A percentile compares a stretch with the other conserved stretches of the same genome.
Conservation (phyloP, 2,329 filamentous ascomycete genomes). For the Ophiostoma sp. region DNA sequence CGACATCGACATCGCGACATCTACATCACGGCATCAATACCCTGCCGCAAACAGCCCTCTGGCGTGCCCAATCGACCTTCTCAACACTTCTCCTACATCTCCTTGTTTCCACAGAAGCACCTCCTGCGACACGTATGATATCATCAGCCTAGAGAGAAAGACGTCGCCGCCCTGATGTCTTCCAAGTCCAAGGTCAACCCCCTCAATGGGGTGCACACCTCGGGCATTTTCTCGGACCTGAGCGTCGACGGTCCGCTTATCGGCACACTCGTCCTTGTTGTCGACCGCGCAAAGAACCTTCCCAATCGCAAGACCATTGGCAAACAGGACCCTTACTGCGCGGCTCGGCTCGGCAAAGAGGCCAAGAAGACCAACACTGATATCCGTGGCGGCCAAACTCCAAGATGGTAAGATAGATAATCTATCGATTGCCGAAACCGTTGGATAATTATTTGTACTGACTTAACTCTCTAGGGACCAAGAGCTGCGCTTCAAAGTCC, state of each 20-base stretch:
- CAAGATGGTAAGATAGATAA: conserved; percentile 69
- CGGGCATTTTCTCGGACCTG: conserved; percentile 93
- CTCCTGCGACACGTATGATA: not conserved
- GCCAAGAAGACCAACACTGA: conserved; percentile 96
- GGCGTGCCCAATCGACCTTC: not conserved
- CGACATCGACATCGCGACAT: not conserved
- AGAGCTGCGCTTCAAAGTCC: conserved; percentile 90
- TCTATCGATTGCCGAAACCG: too few species aligned
- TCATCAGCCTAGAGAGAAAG: not conserved
- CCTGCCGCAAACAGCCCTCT: not conserved
- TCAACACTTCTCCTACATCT: not conserved
- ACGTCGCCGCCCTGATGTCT: conserved; percentile 39
- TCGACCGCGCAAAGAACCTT: conserved; percentile 94
- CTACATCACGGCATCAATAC: not conserved
- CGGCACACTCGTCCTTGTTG: conserved; percentile 83
- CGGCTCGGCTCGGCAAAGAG: conserved; percentile 87
- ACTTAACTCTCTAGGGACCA: conserved; percentile 66
- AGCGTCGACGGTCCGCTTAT: conserved; percentile 88
- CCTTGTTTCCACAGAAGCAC: not conserved
- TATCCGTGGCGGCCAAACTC: conserved; percentile 88
- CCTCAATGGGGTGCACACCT: conserved; percentile 67
- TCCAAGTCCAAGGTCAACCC: conserved; percentile 50
- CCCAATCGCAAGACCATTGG: conserved; percentile 96
- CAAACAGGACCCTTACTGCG: conserved; percentile 97
- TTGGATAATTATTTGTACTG: not conserved